phyloP scores from a whole-genome alignment of 2,329 filamentous ascomycete species.

The Trichothecium sympodiale region DNA sequence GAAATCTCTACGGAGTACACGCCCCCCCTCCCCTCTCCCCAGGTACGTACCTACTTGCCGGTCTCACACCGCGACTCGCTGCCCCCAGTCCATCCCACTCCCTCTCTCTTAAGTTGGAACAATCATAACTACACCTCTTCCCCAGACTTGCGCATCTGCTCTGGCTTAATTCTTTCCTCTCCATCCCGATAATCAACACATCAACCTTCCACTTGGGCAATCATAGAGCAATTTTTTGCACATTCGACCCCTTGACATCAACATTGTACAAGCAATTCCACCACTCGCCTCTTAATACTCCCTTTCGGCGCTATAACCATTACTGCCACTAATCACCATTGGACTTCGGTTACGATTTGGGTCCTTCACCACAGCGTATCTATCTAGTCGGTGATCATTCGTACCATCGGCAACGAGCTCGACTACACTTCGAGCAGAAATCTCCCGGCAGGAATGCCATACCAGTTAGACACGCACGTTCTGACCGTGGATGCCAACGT shows the following conservation, averaged over 20 bases:
- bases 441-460: slow-evolving; percentile 55
- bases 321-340: neutral
- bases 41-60: slow-evolving; percentile 1
- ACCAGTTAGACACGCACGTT: slow-evolving; percentile 72
- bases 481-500: slow-evolving; percentile 84
- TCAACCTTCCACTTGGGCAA: neutral
- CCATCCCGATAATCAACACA: neutral
- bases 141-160: slow-evolving; percentile 2
- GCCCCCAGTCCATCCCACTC: slow-evolving; percentile 1
- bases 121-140: slow-evolving; percentile 4
- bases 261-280: neutral
- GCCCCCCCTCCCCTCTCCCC: neutral
- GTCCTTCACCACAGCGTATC: neutral
- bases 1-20: neutral
- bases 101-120: neutral
- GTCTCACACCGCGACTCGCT: slow-evolving; percentile 1
- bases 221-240: neutral
- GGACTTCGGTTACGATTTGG: neutral
- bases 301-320: neutral
- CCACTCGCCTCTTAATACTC: neutral
- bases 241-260: neutral
- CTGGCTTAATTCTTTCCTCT: neutral
- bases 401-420: slow-evolving; percentile 17
- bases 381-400: neutral
- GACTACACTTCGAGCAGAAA: slow-evolving; percentile 22